phyloP scores from a whole-genome alignment of 2,329 filamentous ascomycete species.

The Thelonectria discophora region DNA sequence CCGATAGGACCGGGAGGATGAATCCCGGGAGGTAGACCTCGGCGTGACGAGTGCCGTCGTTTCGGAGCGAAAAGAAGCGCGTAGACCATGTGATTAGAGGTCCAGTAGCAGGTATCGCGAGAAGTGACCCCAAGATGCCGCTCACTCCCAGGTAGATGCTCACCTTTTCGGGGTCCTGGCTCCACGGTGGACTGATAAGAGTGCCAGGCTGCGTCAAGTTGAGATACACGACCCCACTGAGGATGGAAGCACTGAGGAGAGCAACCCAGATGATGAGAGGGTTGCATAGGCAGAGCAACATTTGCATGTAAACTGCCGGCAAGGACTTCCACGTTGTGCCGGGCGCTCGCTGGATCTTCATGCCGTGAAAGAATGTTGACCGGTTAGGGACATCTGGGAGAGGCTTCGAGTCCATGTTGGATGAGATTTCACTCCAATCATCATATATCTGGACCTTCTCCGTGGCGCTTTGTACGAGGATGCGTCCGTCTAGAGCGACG shows the following conservation, averaged over 20 bases:
- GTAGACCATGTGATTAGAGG: constrained; percentile 6
- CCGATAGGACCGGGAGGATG: not conserved
- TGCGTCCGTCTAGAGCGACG: constrained; percentile 5
- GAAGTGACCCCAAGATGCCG: not conserved
- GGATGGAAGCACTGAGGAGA: constrained; percentile 2
- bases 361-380: not conserved
- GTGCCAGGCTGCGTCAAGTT: constrained; percentile 1
- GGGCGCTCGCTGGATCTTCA: not conserved
- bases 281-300: constrained; percentile 5
- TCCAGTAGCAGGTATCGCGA: not conserved
- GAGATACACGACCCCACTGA: constrained; percentile 1
- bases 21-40: constrained; percentile 7
- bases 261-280: constrained; percentile 4
- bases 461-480: constrained; percentile 5
- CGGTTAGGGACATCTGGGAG: not conserved
- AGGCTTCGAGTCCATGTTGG: not conserved
- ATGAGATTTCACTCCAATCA: not conserved
- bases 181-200: not conserved
- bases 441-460: constrained; percentile 7
- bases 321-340: not conserved
- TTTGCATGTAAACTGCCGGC: not conserved
- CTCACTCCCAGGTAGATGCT: constrained; percentile 8
- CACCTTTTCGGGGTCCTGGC: not conserved
- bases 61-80: not conserved
- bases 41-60: constrained; percentile 4